Base-by-base conservation (phyloP, 352 stramenopile species). In the Pythium pectinolyticum region DNA sequence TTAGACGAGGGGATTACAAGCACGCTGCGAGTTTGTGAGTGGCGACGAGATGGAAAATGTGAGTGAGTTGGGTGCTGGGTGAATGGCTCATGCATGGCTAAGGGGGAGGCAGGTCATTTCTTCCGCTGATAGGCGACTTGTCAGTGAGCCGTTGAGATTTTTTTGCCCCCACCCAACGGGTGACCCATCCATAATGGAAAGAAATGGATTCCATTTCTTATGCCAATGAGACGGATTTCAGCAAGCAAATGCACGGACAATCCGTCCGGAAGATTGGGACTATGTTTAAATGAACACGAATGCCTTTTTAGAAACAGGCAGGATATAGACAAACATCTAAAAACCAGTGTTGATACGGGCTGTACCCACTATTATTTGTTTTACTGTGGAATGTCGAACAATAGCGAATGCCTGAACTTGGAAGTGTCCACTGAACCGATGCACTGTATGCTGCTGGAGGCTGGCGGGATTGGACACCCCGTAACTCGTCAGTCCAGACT, bases 311-410 rank as follows among this genome's bases (percentile, higher is more conserved):
- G 24, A 27, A n/a, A n/a, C n/a, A n/a, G n/a, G n/a, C n/a, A n/a
- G n/a, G n/a, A n/a, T n/a, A n/a, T n/a, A n/a, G n/a, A 47, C 8
- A 47, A 47, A 27, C 19, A 20, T 27, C 27, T 24, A 47, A 27
- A 47, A 47, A 20, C 15, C 12, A 27, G 12, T 25, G 4, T 63
- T 43, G 47, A n/a, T n/a, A n/a, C n/a, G n/a, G n/a, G n/a, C n/a
- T n/a, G n/a, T n/a, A 63, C 56, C 56, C 56, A 63, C 9, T 40
- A 7, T 6, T 48, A 9, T n/a, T n/a, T n/a, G n/a, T n/a, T n/a
- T n/a, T n/a, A n/a, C n/a, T n/a, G n/a, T 12, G 34, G 20, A 7
- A 27, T 34, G n/a, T 20, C 4, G 35, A 22, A 15, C 24, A 47
- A 35, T n/a, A 2, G 24, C n/a, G n/a, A n/a, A n/a, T 25, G 15